Evolutionary conservation across 1,284 basidiomycete genomes (phyloP).

Genomic region (Pseudozyma thailandica): DNA sequence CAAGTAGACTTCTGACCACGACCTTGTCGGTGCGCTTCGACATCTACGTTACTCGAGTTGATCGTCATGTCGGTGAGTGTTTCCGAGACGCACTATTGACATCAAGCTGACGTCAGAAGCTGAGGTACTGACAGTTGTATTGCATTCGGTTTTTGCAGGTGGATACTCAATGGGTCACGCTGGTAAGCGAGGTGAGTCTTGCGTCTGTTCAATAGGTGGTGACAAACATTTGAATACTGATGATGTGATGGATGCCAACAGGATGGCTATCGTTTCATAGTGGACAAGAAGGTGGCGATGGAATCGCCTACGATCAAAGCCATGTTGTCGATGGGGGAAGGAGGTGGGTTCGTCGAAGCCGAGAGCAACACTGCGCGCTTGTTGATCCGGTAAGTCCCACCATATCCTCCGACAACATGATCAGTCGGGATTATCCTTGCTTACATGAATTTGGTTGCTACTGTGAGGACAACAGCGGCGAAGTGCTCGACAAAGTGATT

Average conservation of each 20-base stretch:
- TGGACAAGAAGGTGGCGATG: slow-evolving; percentile 47
- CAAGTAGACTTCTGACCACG: no score
- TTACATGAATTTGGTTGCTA: slow-evolving; percentile 4
- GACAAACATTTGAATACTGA: not conserved
- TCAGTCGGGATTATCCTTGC: no score
- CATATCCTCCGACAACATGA: no score
- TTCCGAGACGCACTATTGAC: not conserved
- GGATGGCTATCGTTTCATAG: slow-evolving; percentile 61
- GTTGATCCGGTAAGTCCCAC: slow-evolving; percentile 67
- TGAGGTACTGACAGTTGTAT: no score
- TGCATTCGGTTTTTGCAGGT: slow-evolving; percentile 3
- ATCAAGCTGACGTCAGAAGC: no score
- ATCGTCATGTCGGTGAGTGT: slow-evolving; percentile 3
- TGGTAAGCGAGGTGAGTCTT: slow-evolving; percentile 58
- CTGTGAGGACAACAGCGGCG: slow-evolving; percentile 71
- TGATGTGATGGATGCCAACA: slow-evolving; percentile 1
- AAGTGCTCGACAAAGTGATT: slow-evolving; percentile 81
- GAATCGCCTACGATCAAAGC: slow-evolving; percentile 54
- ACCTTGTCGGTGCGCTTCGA: no score
- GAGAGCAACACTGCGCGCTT: slow-evolving; percentile 68
- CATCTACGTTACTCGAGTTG: no score
- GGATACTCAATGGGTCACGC: slow-evolving; percentile 54
- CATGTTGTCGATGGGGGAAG: slow-evolving; percentile 57
- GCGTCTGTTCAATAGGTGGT: not conserved
- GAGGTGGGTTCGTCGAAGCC: slow-evolving; percentile 69